Evolutionary conservation across 371 early-diverging fungal species (phyloP).

Genomic region (Rhizomucor pusillus): DNA sequence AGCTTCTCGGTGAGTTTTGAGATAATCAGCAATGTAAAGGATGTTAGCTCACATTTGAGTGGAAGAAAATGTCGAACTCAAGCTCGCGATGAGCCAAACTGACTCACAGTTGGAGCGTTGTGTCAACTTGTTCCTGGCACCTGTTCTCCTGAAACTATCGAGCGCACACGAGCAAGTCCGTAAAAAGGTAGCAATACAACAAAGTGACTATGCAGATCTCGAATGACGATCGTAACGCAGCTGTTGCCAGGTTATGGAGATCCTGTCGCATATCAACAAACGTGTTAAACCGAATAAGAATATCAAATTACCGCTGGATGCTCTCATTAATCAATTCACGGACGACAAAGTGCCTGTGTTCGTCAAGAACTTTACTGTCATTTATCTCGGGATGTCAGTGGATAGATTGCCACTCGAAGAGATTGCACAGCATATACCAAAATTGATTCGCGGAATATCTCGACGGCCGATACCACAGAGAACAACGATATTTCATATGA

Average conservation of each 20-base stretch:
- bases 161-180: slow-evolving; percentile 53
- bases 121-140: slow-evolving; percentile 67
- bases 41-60: neutral
- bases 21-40: neutral
- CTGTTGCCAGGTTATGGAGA: slow-evolving; percentile 60
- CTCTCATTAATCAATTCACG: slow-evolving; percentile 53
- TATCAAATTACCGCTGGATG: slow-evolving; percentile 62
- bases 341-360: slow-evolving; percentile 39
- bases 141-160: slow-evolving; percentile 73
- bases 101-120: slow-evolving; percentile 73
- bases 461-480: slow-evolving; percentile 56
- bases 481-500: slow-evolving; percentile 59
- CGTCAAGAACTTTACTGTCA: slow-evolving; percentile 69
- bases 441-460: slow-evolving; percentile 57
- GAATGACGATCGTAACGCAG: neutral
- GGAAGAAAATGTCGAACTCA: slow-evolving; percentile 80
- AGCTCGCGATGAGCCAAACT: slow-evolving; percentile 80
- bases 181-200: slow-evolving; percentile 36
- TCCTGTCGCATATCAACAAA: slow-evolving; percentile 82
- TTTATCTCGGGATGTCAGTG: slow-evolving; percentile 77
- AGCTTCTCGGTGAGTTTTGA: slow-evolving; percentile 30
- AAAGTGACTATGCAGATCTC: neutral
- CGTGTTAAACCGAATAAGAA: slow-evolving; percentile 62
- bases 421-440: slow-evolving; percentile 46
- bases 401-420: slow-evolving; percentile 42